These are phyloP conservation scores for Puccinia horiana DNA, from an alignment of 1,284 basidiomycete species.

Conservation along the genomic window DNA sequence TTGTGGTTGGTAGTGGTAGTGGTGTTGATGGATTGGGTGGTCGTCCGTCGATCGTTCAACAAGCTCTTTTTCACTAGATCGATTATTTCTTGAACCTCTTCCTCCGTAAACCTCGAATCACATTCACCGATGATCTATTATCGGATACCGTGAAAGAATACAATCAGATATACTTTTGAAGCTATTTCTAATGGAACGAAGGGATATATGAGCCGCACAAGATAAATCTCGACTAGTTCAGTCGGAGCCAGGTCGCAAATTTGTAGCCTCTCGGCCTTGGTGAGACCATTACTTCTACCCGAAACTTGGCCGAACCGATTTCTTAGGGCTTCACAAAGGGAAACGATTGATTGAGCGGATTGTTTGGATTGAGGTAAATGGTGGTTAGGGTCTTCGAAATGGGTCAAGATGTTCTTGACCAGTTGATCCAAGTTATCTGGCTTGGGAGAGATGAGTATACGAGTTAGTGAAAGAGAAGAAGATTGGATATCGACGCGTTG, in stretches of 20 bases:
- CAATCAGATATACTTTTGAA: too few species aligned
- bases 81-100: slow-evolving; percentile 42
- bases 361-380: slow-evolving; percentile 45
- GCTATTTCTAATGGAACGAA: too few species aligned
- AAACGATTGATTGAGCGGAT: slow-evolving; percentile 11
- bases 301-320: slow-evolving; percentile 35
- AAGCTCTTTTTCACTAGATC: slow-evolving; percentile 23
- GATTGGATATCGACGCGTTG: not conserved
- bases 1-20: not conserved
- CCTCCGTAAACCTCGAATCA: slow-evolving; percentile 42
- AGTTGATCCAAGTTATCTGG: slow-evolving; percentile 26
- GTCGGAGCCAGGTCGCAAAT: slow-evolving; percentile 49
- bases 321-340: slow-evolving; percentile 6
- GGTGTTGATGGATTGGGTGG: not conserved
- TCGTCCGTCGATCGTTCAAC: not conserved
- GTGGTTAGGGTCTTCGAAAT: slow-evolving; percentile 24
- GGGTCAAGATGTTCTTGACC: slow-evolving; percentile 6
- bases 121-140: slow-evolving; percentile 50
- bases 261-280: slow-evolving; percentile 45
- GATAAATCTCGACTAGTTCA: slow-evolving; percentile 38
- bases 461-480: slow-evolving; percentile 11
- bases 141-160: too few species aligned
- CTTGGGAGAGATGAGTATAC: not conserved
- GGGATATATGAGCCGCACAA: slow-evolving; percentile 5
- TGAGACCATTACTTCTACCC: slow-evolving; percentile 35